A percentile compares a stretch with the other conserved stretches of the same genome.
Evolutionary conservation across 371 early-diverging fungal species (phyloP).

Genomic region (Umbelopsis sp.): DNA sequence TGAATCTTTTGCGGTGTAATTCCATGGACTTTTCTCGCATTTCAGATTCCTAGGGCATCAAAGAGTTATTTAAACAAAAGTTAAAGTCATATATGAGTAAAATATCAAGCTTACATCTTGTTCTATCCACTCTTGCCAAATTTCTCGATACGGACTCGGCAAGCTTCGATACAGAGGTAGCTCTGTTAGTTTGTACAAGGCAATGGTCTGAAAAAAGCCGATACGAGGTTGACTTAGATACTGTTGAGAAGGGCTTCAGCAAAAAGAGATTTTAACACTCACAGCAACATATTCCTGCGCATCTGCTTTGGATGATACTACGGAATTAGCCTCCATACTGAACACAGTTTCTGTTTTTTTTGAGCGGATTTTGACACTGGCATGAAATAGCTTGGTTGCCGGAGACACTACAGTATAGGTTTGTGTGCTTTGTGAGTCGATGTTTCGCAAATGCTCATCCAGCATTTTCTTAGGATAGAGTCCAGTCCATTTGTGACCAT

Average conservation of each 20-base stretch:
- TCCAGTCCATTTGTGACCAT: slow-evolving; percentile 33
- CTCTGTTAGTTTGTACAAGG: slow-evolving; percentile 53
- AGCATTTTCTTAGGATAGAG: slow-evolving; percentile 39
- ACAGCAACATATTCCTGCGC: slow-evolving; percentile 68
- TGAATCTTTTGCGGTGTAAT: slow-evolving; percentile 32
- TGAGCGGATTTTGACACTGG: slow-evolving; percentile 32
- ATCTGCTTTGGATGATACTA: slow-evolving; percentile 39
- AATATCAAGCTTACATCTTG: slow-evolving; percentile 38
- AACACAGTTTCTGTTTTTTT: slow-evolving; percentile 26
- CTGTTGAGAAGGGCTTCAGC: neutral
- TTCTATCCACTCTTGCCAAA: slow-evolving; percentile 64
- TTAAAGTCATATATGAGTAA: neutral
- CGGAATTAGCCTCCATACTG: slow-evolving; percentile 36
- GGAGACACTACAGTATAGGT: slow-evolving; percentile 27
- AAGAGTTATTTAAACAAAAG: neutral
- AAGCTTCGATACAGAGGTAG: slow-evolving; percentile 60
- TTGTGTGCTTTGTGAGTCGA: slow-evolving; percentile 33
- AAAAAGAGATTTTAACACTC: slow-evolving; percentile 2
- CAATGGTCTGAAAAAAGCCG: slow-evolving; percentile 34
- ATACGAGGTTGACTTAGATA: neutral
- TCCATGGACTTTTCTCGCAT: slow-evolving; percentile 31
- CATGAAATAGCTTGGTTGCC: slow-evolving; percentile 21
- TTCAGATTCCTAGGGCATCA: slow-evolving; percentile 24
- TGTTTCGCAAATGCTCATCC: slow-evolving; percentile 38
- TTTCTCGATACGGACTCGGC: slow-evolving; percentile 66